phyloP scores from a whole-genome alignment of 2,329 filamentous ascomycete genomes.

The Ceratocystis colombiana region DNA sequence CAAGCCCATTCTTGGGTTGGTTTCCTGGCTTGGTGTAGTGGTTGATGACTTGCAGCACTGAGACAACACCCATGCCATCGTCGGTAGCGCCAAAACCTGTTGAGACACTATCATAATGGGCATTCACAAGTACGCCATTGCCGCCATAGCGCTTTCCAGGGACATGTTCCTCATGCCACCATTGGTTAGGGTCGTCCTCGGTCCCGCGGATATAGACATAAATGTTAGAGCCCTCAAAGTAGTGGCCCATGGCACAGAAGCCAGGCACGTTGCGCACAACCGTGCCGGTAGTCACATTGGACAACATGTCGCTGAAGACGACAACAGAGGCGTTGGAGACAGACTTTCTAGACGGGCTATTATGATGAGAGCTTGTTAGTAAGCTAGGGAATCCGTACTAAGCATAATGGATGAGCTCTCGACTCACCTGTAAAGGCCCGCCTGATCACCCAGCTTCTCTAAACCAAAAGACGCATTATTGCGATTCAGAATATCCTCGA shows the following conservation, averaged over 20 bases:
- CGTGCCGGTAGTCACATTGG: constrained; percentile 57
- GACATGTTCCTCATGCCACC: constrained; percentile 51
- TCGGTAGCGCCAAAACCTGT: constrained; percentile 91
- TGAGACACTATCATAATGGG: constrained; percentile 88
- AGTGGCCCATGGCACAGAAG: constrained; percentile 44
- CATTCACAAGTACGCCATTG: constrained; percentile 82
- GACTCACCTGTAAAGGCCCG: constrained; percentile 26
- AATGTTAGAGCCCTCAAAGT: constrained; percentile 89
- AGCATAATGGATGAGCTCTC: too few relatives aligned
- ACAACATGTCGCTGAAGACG: constrained; percentile 66
- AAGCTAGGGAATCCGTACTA: background rate
- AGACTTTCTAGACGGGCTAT: constrained; percentile 15
- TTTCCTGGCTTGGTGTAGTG: constrained; percentile 68
- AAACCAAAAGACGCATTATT: constrained; percentile 45
- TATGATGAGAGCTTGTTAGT: background rate
- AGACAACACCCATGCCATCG: constrained; percentile 83
- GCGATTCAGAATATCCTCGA: constrained; percentile 56
- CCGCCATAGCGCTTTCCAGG: constrained; percentile 44
- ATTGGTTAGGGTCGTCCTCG: constrained; percentile 60
- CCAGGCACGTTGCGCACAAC: constrained; percentile 30
- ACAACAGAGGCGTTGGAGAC: constrained; percentile 40
- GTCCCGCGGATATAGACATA: constrained; percentile 81
- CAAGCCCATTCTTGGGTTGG: constrained; percentile 67
- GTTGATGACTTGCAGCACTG: constrained; percentile 71
- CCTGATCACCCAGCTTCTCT: constrained; percentile 31